These are phyloP conservation scores for Echites panduratus DNA, from an alignment of 257 asterid genomes.

Conservation along the genomic window DNA sequence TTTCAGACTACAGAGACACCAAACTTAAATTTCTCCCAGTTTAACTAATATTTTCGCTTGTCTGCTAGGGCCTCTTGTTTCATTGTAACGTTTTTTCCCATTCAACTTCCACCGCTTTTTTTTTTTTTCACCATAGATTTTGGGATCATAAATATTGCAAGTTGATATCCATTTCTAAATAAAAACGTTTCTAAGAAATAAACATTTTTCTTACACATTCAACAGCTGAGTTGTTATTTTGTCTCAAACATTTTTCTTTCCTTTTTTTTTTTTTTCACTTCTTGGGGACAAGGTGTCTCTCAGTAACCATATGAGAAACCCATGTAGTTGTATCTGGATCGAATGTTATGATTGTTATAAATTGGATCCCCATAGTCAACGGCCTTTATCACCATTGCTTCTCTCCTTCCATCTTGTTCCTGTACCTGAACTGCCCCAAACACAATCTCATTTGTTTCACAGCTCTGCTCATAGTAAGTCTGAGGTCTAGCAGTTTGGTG, in stretches of 20 bases:
- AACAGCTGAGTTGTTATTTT: background rate
- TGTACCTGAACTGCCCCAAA: slow-evolving; percentile 94
- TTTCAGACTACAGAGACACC: background rate
- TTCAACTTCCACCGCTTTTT: no score
- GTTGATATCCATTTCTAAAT: background rate
- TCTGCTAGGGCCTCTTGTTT: no score
- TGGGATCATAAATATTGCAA: background rate
- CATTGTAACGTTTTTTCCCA: no score
- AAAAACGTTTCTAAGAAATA: background rate
- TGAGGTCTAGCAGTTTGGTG: slow-evolving; percentile 56
- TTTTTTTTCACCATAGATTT: no score
- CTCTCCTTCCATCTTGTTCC: slow-evolving; percentile 71
- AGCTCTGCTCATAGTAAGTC: slow-evolving; percentile 52
- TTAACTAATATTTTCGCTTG: no score
- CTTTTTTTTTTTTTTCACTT: background rate
- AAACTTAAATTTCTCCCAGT: no score
- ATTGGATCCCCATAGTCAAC: slow-evolving; percentile 65
- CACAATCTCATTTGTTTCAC: slow-evolving; percentile 75
- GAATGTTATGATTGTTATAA: slow-evolving; percentile 35
- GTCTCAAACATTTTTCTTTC: no score
- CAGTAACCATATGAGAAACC: slow-evolving; percentile 67
- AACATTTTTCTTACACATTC: background rate
- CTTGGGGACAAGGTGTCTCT: background rate
- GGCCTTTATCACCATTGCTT: slow-evolving; percentile 78
- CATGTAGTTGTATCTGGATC: slow-evolving; percentile 71